Evolutionary conservation across 257 asterid species (phyloP), one percentile per base, ranked within the genome.

Genomic region (Lycium barbarum): DNA sequence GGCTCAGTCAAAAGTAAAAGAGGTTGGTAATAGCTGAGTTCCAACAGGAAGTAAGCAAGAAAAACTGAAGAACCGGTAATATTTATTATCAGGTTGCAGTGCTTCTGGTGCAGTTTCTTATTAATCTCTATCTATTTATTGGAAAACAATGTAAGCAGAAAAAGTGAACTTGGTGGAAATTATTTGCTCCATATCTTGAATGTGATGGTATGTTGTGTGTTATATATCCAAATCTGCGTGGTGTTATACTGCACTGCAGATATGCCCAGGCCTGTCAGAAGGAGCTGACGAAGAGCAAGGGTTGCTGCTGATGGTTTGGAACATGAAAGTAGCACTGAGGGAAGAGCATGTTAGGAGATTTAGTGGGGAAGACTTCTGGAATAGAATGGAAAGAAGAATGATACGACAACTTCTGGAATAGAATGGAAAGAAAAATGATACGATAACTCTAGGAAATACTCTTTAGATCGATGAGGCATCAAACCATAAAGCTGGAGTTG

Each of bases 61-160:
- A n/a, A 20, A 33, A 22, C 35, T 13, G 81, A 49, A 74, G 62
- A 49, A 74, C 43, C 43, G 22, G 20, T 49, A 62, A 49, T 49
- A 10, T 74, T 74, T 43, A 13, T 49, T 47, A 49, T 49, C 62
- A 49, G 81, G 62, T 49, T 74, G 13, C 59, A 49, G 45, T 74
- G 81, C n/a, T 74, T 74, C 81, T 49, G 59, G 81, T 74, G 81
- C 81, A 74, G 10, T 74, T 74, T 74, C 61, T 74, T 49, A 74
- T 49, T 49, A 74, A 13, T 47, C 59, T 47, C 62, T 74, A 49
- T 74, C 45, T 74, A 13, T 74, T 47, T 74, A 22, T 74, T 49
- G 62, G 62, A 74, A 74, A 74, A 51, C 40, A 47, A 70, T 47
- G n/a, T 20, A 20, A 11, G 59, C 81, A 10, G 43, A 47, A 47